Conservation (phyloP, 1,284 basidiomycete species). For the Albatrellus sp. region DNA sequence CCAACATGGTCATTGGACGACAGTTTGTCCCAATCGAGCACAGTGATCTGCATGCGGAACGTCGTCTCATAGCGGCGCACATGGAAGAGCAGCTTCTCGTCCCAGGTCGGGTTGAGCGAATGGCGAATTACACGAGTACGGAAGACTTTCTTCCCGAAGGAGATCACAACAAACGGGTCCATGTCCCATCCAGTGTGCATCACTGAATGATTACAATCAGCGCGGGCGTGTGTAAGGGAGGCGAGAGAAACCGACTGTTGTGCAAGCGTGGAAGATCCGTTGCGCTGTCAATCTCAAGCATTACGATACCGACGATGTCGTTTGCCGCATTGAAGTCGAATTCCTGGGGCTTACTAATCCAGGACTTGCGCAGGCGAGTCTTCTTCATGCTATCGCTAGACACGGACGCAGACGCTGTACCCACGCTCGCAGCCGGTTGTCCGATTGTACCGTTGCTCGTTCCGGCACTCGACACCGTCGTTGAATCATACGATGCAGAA, state of each 20-base stretch:
- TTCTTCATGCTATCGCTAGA: conserved; percentile 5
- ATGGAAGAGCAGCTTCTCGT: conserved; percentile 94
- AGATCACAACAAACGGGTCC: conserved; percentile 95
- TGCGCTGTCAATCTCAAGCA: conserved; percentile 63
- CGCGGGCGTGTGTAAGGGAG: conserved; percentile 2
- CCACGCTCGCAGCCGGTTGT: not conserved
- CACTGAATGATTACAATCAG: conserved; percentile 30
- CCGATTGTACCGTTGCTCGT: conserved; percentile 7
- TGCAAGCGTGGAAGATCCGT: conserved; percentile 76
- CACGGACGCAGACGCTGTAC: not conserved
- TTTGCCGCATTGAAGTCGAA: conserved; percentile 61
- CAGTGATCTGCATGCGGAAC: conserved; percentile 68
- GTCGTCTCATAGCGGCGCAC: conserved; percentile 78
- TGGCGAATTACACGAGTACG: conserved; percentile 85
- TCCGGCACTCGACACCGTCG: conserved; percentile 10
- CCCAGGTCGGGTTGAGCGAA: conserved; percentile 84
- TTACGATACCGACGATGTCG: conserved; percentile 89
- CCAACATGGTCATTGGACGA: conserved; percentile 83
- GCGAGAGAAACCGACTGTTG: conserved; percentile 56
- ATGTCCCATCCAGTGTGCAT: conserved; percentile 86
- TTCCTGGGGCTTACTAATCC: conserved; percentile 25
- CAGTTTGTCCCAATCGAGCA: conserved; percentile 93
- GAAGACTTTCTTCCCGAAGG: conserved; percentile 96
- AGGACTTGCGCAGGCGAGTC: conserved; percentile 15
- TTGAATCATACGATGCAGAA: conserved; percentile 20